Evolutionary conservation across 2,329 filamentous ascomycete genomes (phyloP).

Genomic region (Sphaceloma murrayae): DNA sequence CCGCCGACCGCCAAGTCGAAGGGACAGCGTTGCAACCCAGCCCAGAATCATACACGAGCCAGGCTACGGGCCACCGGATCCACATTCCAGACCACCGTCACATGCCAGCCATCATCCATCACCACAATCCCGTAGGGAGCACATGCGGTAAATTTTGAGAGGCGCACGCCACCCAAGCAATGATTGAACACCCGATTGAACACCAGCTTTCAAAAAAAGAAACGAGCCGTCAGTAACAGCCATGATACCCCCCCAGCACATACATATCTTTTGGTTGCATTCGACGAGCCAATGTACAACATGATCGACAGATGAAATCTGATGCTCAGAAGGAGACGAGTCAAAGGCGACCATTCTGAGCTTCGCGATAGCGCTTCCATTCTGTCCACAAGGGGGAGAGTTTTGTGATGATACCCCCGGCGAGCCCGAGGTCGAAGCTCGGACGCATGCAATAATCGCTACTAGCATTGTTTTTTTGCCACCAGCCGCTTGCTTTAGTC

Average conservation of each 20-base stretch:
- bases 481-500: constrained; percentile 1
- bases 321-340: background rate
- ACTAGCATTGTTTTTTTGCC: constrained; percentile 11
- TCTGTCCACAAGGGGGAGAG: constrained; percentile 4
- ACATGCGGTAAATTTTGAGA: constrained; percentile 7
- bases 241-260: constrained; percentile 7
- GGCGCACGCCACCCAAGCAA: too few relatives aligned
- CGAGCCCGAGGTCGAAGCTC: constrained; percentile 14
- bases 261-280: background rate
- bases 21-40: constrained; percentile 19
- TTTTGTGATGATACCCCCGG: constrained; percentile 16
- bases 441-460: constrained; percentile 9
- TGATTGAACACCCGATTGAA: constrained; percentile 4
- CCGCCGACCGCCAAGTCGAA: constrained; percentile 17
- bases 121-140: constrained; percentile 7
- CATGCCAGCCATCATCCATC: constrained; percentile 13
- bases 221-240: constrained; percentile 2
- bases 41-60: constrained; percentile 11
- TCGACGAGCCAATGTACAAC: constrained; percentile 11
- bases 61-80: constrained; percentile 11
- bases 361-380: background rate
- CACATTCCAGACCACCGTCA: constrained; percentile 14
- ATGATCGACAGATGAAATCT: background rate
- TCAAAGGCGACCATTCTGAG: constrained; percentile 12
- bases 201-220: constrained; percentile 5